phyloP scores from a whole-genome alignment of 305 asterid species.

The Fraxinus sp. region DNA sequence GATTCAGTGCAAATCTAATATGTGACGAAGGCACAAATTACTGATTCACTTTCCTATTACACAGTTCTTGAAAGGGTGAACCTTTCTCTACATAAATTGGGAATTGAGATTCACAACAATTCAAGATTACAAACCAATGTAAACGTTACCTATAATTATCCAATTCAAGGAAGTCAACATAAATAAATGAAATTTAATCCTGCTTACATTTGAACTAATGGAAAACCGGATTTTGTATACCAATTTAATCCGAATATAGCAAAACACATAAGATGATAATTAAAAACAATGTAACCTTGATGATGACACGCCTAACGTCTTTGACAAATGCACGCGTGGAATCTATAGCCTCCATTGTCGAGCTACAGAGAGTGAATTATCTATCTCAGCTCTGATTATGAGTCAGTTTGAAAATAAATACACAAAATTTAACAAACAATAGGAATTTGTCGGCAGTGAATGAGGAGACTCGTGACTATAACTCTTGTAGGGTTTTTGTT shows the following conservation, averaged over 20 bases:
- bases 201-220: not conserved
- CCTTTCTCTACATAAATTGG: not conserved
- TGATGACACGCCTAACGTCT: conserved; percentile 69
- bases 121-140: not conserved
- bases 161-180: not conserved
- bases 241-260: conserved; percentile 1
- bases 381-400: not conserved
- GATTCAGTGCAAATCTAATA: not conserved
- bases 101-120: not conserved
- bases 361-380: conserved; percentile 20
- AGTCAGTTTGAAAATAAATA: not conserved
- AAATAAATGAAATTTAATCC: conserved; percentile 8
- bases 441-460: conserved; percentile 9
- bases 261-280: not conserved
- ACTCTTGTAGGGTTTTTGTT: conserved; percentile 26
- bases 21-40: not conserved
- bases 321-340: conserved; percentile 60
- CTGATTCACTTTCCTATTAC: not conserved
- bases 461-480: conserved; percentile 34
- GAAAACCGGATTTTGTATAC: not conserved
- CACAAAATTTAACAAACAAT: not conserved
- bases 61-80: not conserved
- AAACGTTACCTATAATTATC: not conserved
- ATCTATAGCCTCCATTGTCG: conserved; percentile 56
- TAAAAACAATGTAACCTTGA: conserved; percentile 47